phyloP scores from a whole-genome alignment of 2,329 filamentous ascomycete species.

The Pleurostoma richardsiae region DNA sequence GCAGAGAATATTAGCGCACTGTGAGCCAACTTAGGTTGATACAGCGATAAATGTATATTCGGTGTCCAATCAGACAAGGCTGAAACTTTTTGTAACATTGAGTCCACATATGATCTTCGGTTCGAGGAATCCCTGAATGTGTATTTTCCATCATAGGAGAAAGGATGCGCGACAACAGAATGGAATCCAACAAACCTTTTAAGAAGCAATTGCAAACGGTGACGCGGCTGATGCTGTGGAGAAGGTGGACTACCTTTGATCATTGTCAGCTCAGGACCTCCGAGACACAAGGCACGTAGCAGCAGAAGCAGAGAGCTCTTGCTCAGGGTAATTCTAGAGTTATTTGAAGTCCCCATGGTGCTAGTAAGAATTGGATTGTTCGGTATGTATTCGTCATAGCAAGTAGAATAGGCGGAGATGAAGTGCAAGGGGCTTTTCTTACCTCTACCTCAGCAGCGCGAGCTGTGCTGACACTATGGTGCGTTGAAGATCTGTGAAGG shows the following conservation, averaged over 20 bases:
- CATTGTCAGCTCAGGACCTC: background rate
- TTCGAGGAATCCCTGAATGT: slow-evolving; percentile 65
- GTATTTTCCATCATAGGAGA: slow-evolving; percentile 54
- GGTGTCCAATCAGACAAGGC: slow-evolving; percentile 59
- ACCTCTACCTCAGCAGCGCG: no score
- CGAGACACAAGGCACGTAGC: background rate
- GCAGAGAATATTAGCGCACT: slow-evolving; percentile 11
- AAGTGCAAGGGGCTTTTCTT: background rate
- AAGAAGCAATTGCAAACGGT: background rate
- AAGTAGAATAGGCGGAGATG: slow-evolving; percentile 12
- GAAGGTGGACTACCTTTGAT: no score
- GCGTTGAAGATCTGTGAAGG: background rate
- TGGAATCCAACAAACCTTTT: slow-evolving; percentile 41
- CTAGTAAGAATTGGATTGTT: slow-evolving; percentile 63
- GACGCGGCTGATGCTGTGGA: no score
- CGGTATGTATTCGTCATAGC: slow-evolving; percentile 40
- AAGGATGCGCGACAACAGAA: slow-evolving; percentile 9
- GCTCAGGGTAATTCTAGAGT: slow-evolving; percentile 54
- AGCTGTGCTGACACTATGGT: no score
- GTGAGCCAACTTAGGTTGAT: slow-evolving; percentile 23
- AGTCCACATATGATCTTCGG: slow-evolving; percentile 61
- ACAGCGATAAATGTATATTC: slow-evolving; percentile 13
- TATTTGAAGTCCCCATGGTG: slow-evolving; percentile 47
- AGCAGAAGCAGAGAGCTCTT: slow-evolving; percentile 19
- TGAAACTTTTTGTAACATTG: slow-evolving; percentile 55